These are phyloP conservation scores for Yamadazyma atmosphaerica DNA, from an alignment of 1,139 yeast genomes.

Conservation along the genomic window DNA sequence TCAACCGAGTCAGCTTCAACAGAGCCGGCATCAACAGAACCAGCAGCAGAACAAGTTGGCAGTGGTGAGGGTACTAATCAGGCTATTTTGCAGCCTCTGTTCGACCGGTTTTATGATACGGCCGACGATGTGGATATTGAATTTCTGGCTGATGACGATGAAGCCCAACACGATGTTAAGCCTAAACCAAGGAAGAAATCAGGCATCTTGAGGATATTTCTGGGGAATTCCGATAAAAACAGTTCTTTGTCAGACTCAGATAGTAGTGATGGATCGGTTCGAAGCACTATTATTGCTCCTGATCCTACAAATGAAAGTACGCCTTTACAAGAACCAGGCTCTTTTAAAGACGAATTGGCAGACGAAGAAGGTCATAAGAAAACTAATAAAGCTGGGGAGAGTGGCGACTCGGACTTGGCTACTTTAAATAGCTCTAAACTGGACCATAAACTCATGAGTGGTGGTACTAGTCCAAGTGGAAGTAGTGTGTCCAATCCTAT, in stretches of 20 bases:
- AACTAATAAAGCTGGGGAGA: neutral
- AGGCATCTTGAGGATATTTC: slow-evolving; percentile 1
- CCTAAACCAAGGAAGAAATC: neutral
- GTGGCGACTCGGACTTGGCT: neutral
- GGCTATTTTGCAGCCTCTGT: no score
- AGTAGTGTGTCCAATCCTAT: neutral
- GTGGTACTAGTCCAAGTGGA: neutral
- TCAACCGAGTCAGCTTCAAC: no score
- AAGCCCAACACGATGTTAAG: neutral
- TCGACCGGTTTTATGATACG: no score
- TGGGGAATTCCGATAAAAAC: neutral
- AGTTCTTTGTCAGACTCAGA: slow-evolving; percentile 4
- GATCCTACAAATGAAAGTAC: slow-evolving; percentile 3
- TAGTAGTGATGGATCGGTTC: slow-evolving; percentile 15
- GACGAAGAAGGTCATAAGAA: neutral
- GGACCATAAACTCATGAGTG: neutral
- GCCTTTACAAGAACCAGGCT: neutral
- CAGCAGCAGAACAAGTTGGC: no score
- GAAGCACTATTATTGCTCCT: slow-evolving; percentile 10
- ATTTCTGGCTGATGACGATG: neutral
- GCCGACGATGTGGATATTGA: neutral
- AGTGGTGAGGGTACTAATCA: no score
- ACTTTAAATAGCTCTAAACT: neutral
- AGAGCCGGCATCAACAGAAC: no score
- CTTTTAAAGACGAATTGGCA: neutral